Base-by-base conservation (phyloP, 1,284 basidiomycete genomes). In the Ganoderma lingzhi region DNA sequence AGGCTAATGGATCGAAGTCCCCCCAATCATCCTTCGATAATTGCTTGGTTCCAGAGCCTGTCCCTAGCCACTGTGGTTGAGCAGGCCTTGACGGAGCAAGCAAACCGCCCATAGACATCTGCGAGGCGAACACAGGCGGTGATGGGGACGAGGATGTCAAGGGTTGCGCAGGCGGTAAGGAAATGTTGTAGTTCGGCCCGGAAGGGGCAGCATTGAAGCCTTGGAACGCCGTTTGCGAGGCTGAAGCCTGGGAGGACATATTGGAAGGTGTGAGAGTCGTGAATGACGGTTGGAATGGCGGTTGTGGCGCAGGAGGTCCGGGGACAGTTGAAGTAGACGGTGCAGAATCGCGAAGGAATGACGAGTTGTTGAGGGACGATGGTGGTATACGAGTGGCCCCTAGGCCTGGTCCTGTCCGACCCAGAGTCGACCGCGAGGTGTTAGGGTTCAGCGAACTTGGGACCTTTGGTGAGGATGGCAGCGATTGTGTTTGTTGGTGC, bases 1-100 rank as follows among this genome's bases (percentile, higher is more conserved):
- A 88, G 60, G 82, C 81, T 58, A 93, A 81, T 39, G 93, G 93
- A 82, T 95, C 93, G 77, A 95, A 95, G 77, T 93, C 93, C 32
- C 88, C 88, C 91, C 91, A 94, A 70, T 90, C 90, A 72, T 88
- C 84, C 74, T 90, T 90, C 42, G 88, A 83, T 17, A 85, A 78
- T 67, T 85, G 86, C 66, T 85, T 88, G 23, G 82, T 69, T 42
- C 84, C 30, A 5, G 37, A 71, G 65, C 73, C 65, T 35, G 67
- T 68, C 23, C 73, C 79, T 15, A 76, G 62, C 81, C 86, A 86
- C 23, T 84, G 79, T 23, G 86, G 82, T 70, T 87, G 87, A 45
- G 85, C 76, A 42, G 88, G 87, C 75, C 84, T 86, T 14, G 88
- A 89, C 0, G 91, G 91, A 14, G 86, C 82, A 19, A 93, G 79